phyloP scores from a whole-genome alignment of 23 red algal genomes.

The Chondrus crispus region DNA sequence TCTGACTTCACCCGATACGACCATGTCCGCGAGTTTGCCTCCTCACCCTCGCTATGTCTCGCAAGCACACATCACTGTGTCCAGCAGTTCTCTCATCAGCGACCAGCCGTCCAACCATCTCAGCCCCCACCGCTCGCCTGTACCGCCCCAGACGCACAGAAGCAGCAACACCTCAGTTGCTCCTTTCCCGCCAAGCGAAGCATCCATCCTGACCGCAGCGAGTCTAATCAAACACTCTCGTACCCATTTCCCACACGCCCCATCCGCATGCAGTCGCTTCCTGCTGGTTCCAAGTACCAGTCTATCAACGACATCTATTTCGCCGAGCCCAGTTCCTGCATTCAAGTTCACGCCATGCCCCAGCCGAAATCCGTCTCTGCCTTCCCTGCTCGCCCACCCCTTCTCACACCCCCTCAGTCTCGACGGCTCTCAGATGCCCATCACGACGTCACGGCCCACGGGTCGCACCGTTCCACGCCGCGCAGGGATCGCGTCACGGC shows the following conservation, averaged over 20 bases:
- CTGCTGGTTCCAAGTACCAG: background rate
- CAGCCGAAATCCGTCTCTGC: background rate
- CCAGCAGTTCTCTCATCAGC: background rate
- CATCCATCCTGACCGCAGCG: background rate
- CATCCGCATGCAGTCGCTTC: constrained; percentile 10
- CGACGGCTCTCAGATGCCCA: background rate
- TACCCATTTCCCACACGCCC: background rate
- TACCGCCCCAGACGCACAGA: too few relatives aligned
- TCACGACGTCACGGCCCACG: background rate
- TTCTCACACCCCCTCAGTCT: background rate
- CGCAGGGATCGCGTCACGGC: background rate
- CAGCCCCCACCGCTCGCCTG: too few relatives aligned
- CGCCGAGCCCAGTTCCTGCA: background rate
- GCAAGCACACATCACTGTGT: background rate
- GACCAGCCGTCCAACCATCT: background rate
- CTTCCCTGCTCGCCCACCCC: background rate
- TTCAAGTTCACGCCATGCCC: background rate
- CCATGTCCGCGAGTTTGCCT: constrained; percentile 21
- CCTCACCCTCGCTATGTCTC: constrained; percentile 28
- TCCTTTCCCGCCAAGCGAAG: background rate
- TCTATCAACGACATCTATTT: background rate
- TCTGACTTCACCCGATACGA: background rate
- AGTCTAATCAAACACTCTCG: background rate
- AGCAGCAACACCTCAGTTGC: background rate
- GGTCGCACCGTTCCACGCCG: background rate